These are phyloP conservation scores for Stagonosporopsis tanaceti DNA, from an alignment of 2,329 filamentous ascomycete species.

Conservation along the genomic window DNA sequence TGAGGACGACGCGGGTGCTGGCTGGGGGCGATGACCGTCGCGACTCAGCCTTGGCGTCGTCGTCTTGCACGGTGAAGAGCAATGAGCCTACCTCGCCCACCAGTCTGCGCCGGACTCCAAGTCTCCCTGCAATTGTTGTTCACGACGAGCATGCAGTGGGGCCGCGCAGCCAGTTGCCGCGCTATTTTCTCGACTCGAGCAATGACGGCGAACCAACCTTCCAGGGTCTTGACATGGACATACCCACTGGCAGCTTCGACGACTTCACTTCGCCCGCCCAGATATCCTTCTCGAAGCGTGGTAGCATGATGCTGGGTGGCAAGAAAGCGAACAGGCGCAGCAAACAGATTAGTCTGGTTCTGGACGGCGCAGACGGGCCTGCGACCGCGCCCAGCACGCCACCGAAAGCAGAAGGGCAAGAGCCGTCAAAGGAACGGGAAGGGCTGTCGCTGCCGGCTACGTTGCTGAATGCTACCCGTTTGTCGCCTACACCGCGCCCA, in stretches of 20 bases:
- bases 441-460: constrained; percentile 37
- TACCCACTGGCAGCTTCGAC: constrained; percentile 63
- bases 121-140: constrained; percentile 55
- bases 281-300: constrained; percentile 67
- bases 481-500: constrained; percentile 45
- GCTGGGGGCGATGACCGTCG: constrained; percentile 47
- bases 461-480: constrained; percentile 32
- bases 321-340: constrained; percentile 56
- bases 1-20: constrained; percentile 40
- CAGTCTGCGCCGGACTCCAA: constrained; percentile 50
- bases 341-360: constrained; percentile 37
- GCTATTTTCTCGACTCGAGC: constrained; percentile 22
- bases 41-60: constrained; percentile 52
- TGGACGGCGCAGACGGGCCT: constrained; percentile 29
- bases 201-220: constrained; percentile 43
- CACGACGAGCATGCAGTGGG: constrained; percentile 47
- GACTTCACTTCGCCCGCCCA: constrained; percentile 60
- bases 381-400: constrained; percentile 20
- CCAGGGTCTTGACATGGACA: constrained; percentile 61
- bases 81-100: constrained; percentile 42
- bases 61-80: constrained; percentile 42
- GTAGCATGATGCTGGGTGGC: constrained; percentile 65
- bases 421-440: constrained; percentile 25
- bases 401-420: constrained; percentile 17
- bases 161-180: constrained; percentile 21